A percentile compares a stretch with the other conserved stretches of the same genome.
Conservation (phyloP, 371 early-diverging fungal species). For the Vairimorpha necatrix region DNA sequence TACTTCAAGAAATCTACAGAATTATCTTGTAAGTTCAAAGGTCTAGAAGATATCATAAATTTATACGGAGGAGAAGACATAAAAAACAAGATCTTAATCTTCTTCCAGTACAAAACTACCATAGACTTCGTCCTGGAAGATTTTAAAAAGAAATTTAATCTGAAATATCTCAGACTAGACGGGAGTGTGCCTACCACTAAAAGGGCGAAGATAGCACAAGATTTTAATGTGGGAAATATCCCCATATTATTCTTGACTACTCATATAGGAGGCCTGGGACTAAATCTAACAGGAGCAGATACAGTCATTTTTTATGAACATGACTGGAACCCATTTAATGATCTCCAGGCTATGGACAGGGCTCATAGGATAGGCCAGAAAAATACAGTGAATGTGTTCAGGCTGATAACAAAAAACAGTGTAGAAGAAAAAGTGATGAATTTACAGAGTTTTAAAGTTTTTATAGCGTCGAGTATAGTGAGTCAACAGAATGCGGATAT, state of each 20-base stretch:
- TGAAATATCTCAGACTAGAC: constrained; percentile 80
- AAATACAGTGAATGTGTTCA: constrained; percentile 85
- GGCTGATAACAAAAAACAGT: constrained; percentile 78
- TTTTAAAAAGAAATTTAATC: constrained; percentile 34
- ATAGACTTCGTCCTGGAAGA: constrained; percentile 84
- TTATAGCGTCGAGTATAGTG: constrained; percentile 89
- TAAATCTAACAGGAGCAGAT: constrained; percentile 95
- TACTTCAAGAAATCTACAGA: constrained; percentile 67
- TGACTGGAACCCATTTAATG: constrained; percentile 99
- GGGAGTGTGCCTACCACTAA: constrained; percentile 72
- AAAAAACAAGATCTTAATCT: constrained; percentile 82
- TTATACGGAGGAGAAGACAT: constrained; percentile 65
- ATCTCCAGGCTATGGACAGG: constrained; percentile 92
- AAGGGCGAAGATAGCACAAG: constrained; percentile 79
- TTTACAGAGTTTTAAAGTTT: constrained; percentile 93
- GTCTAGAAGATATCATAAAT: constrained; percentile 82
- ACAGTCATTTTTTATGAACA: constrained; percentile 98
- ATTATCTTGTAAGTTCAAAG: constrained; percentile 67
- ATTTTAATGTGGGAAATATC: constrained; percentile 88
- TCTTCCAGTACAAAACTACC: constrained; percentile 90
- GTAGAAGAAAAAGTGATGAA: constrained; percentile 90
- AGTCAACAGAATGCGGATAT: constrained; percentile 80
- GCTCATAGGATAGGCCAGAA: constrained; percentile 93
- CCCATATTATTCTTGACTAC: constrained; percentile 88
- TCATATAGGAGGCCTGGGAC: constrained; percentile 91